Base-by-base conservation (phyloP, 805 yeast species). In the Priceomyces medius region DNA sequence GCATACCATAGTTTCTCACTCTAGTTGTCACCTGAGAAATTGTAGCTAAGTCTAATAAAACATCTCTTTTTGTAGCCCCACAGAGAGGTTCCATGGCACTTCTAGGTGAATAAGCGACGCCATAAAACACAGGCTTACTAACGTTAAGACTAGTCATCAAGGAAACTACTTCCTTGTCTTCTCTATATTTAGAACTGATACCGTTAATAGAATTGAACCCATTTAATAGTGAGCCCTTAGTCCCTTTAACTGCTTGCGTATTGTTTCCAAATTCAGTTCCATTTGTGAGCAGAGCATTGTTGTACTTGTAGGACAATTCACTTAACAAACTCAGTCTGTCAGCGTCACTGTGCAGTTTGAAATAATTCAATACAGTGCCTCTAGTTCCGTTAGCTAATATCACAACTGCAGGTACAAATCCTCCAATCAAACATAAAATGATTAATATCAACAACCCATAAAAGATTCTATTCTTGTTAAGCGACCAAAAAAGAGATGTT, bases 61-160 rank as follows among this genome's bases (percentile, higher is more conserved):
- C 76, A 3, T 78, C 82, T 39, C 72, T 61, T 39, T 61, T 58
- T 0, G 64, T 64, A 1, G 63, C 66, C 1, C 80, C 82, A 64
- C 88, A 83, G 13, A 47, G 37, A 0, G 86, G 85, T 36, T 63
- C 73, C 53, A 68, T 68, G 1, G 76, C 78, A 35, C 70, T 64
- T 43, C 60, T 56, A 0, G 88, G 88, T 3, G 85, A 72, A 55
- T 83, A 83, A 16, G 77, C 76, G 13, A 83, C 45, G 0, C 88
- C 88, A 48, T 74, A 68, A 45, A 83, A 78, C 2, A 68, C 36
- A 16, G 49, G 40, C 19, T 44, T 63, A 21, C 35, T 66, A 62
- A 23, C 70, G 51, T 12, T 50, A 35, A 12, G 54, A 47, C 35
- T 37, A 17, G 66, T 54, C 74, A 76, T 64, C n/a, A 75, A 46